Percentiles rank a stretch among this genome's conserved stretches.
These are phyloP conservation scores for Alternaria hordeiaustralica DNA, from an alignment of 2,329 filamentous ascomycete genomes.

Conservation along the genomic window DNA sequence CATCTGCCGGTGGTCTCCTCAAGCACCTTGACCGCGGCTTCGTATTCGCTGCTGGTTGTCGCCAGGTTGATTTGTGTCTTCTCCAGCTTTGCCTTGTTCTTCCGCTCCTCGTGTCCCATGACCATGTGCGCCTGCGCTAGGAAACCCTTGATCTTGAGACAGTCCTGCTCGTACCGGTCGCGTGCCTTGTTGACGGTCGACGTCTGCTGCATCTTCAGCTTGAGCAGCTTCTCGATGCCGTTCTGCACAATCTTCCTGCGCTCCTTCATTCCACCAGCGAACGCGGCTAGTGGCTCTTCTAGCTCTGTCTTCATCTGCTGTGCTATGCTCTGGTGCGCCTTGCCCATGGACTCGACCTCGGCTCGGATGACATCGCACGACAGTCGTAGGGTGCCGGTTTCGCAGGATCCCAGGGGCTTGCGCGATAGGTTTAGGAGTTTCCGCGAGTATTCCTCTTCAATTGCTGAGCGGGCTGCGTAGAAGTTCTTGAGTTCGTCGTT, in stretches of 20 bases:
- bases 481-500: conserved; percentile 87
- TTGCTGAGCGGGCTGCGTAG: conserved; percentile 86
- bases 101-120: conserved; percentile 98
- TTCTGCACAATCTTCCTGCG: conserved; percentile 94
- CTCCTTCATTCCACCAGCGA: conserved; percentile 95
- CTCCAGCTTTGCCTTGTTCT: conserved; percentile 98
- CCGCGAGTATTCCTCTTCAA: conserved; percentile 95
- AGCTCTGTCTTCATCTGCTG: conserved; percentile 94
- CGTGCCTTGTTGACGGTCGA: conserved; percentile 91
- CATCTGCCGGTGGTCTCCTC: conserved; percentile 95
- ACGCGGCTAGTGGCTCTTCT: conserved; percentile 90
- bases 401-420: conserved; percentile 87
- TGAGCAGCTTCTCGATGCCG: conserved; percentile 91
- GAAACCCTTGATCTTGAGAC: conserved; percentile 97
- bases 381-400: conserved; percentile 79
- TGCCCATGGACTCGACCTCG: conserved; percentile 92
- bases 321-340: conserved; percentile 88
- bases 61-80: conserved; percentile 98
- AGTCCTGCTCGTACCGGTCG: conserved; percentile 96
- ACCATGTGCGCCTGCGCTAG: conserved; percentile 99
- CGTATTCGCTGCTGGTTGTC: conserved; percentile 89
- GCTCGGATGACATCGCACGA: conserved; percentile 88
- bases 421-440: conserved; percentile 85
- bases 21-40: conserved; percentile 87
- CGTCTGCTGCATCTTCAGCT: conserved; percentile 91